phyloP scores from a whole-genome alignment of 2,329 filamentous ascomycete species.

The Chaetomium sp. region DNA sequence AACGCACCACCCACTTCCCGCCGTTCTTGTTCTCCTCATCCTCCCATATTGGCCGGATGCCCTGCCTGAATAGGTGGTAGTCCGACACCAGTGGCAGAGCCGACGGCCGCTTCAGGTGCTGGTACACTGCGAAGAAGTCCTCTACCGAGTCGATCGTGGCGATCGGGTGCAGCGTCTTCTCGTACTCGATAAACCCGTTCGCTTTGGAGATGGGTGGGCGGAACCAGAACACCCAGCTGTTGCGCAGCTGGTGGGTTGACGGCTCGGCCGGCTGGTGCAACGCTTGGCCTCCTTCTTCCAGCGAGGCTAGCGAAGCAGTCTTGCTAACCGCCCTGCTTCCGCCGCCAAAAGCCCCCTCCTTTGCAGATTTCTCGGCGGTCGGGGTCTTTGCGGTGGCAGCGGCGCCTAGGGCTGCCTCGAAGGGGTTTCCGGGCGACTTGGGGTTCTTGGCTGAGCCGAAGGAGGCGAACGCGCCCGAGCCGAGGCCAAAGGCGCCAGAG shows the following conservation, averaged over 20 bases:
- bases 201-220: slow-evolving; percentile 94
- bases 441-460: slow-evolving; percentile 83
- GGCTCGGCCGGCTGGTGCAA: slow-evolving; percentile 33
- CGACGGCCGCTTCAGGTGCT: slow-evolving; percentile 84
- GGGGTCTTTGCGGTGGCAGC: slow-evolving; percentile 40
- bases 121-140: slow-evolving; percentile 86
- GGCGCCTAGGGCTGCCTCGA: slow-evolving; percentile 63
- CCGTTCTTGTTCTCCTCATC: slow-evolving; percentile 94
- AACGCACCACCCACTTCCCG: slow-evolving; percentile 92
- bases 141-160: slow-evolving; percentile 76
- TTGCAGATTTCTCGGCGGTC: slow-evolving; percentile 57
- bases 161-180: slow-evolving; percentile 88
- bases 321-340: slow-evolving; percentile 27
- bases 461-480: slow-evolving; percentile 93
- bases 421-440: slow-evolving; percentile 73
- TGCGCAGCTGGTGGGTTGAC: slow-evolving; percentile 59
- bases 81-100: slow-evolving; percentile 85
- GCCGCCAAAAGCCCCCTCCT: slow-evolving; percentile 33
- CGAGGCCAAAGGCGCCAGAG: slow-evolving; percentile 86
- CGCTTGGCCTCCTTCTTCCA: slow-evolving; percentile 37
- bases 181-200: slow-evolving; percentile 80
- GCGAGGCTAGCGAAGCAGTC: slow-evolving; percentile 38
- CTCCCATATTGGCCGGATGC: slow-evolving; percentile 95
- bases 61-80: slow-evolving; percentile 96
- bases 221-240: slow-evolving; percentile 96